Evolutionary conservation across 2,329 filamentous ascomycete genomes (phyloP).

Genomic region (Exophiala dermatitidis): DNA sequence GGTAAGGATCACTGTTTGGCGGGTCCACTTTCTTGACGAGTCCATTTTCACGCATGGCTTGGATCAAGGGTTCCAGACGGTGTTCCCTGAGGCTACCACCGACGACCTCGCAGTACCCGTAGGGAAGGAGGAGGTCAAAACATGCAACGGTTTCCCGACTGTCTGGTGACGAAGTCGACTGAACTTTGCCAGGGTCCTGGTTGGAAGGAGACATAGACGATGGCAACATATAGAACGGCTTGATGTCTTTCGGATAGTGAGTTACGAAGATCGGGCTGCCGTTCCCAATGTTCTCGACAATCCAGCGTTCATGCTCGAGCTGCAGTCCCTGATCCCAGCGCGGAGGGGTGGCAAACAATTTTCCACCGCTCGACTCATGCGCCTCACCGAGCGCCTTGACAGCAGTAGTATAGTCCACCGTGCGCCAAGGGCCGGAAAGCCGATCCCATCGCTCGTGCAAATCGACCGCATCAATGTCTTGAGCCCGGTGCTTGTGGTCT

Average conservation of each 20-base stretch:
- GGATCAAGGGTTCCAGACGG: conserved; percentile 57
- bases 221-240: conserved; percentile 84
- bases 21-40: conserved; percentile 39
- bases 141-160: conserved; percentile 63
- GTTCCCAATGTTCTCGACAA: conserved; percentile 61
- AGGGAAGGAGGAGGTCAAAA: conserved; percentile 75
- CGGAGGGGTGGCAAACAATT: conserved; percentile 59
- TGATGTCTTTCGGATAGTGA: conserved; percentile 79
- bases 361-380: conserved; percentile 40
- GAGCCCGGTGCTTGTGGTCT: conserved; percentile 19
- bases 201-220: conserved; percentile 30
- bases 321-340: conserved; percentile 69
- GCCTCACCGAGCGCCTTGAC: conserved; percentile 60
- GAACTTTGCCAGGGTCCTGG: not conserved
- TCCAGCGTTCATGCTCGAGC: conserved; percentile 85
- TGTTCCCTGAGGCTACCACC: conserved; percentile 88
- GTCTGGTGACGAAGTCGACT: not conserved
- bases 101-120: conserved; percentile 76
- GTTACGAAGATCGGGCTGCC: conserved; percentile 78
- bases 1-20: conserved; percentile 28
- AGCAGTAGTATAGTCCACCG: conserved; percentile 75
- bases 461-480: conserved; percentile 14
- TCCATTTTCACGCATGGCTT: conserved; percentile 64
- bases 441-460: conserved; percentile 60
- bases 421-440: conserved; percentile 62